Percentiles rank a stretch among this genome's conserved stretches.
phyloP scores from a whole-genome alignment of 495 filamentous ascomycete genomes.

The Aspergillus bertholletiae region DNA sequence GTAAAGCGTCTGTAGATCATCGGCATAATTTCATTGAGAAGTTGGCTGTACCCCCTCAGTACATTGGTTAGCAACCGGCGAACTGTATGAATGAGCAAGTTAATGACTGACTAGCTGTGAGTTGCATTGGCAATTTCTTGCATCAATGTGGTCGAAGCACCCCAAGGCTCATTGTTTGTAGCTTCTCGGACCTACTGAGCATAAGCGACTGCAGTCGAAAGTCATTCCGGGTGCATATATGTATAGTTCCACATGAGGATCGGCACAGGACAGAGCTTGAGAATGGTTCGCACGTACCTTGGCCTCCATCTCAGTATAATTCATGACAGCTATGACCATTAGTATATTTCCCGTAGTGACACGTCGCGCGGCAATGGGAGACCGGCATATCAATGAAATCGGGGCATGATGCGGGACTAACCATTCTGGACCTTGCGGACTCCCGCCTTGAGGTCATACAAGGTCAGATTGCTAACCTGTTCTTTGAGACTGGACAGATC shows the following conservation, averaged over 20 bases:
- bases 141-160: constrained; percentile 84
- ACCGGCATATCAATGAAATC: not conserved
- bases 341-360: not conserved
- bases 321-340: constrained; percentile 80
- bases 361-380: not conserved
- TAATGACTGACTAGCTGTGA: constrained; percentile 82
- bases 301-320: constrained; percentile 99
- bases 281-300: constrained; percentile 60
- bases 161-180: constrained; percentile 98
- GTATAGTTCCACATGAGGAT: too few species aligned
- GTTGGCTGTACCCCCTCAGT: constrained; percentile 60
- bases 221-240: not conserved
- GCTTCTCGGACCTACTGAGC: constrained; percentile 77
- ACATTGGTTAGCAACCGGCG: constrained; percentile 7
- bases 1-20: constrained; percentile 99
- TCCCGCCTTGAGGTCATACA: constrained; percentile 97
- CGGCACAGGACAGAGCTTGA: not conserved
- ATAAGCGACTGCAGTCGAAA: constrained; percentile 16
- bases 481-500: constrained; percentile 84
- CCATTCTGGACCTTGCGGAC: constrained; percentile 99
- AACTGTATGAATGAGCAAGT: not conserved
- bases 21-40: constrained; percentile 99
- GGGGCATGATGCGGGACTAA: constrained; percentile 35
- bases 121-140: constrained; percentile 98
- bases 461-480: constrained; percentile 85